Base-by-base conservation (phyloP, 371 early-diverging fungal species). In the Rhizopus arrhizus region DNA sequence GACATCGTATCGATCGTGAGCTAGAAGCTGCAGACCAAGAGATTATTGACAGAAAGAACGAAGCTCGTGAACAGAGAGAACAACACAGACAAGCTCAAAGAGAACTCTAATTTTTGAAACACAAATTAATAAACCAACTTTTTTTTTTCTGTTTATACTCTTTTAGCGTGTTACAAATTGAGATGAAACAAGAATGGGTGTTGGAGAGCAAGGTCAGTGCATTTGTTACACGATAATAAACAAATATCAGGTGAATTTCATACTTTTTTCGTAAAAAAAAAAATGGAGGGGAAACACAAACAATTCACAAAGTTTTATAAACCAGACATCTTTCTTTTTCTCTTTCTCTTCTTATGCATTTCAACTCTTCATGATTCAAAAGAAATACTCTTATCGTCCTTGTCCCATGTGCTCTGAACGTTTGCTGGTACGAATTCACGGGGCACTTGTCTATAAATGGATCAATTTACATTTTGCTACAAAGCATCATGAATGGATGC, bases 351-450 rank as follows among this genome's bases (percentile, higher is more conserved):
- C 2, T 22, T 22, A 22, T 22, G 22, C 22, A 22, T 22, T 22
- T 22, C 22, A 22, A 22, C 22, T n/a, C 54, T 11, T 48, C 38
- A 38, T 16, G 8, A 22, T 15, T 5, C 53, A 64, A 16, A 64
- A 55, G 31, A 71, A 73, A 57, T 79, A 74, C 42, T 66, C 72
- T 38, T 79, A 75, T 53, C 72, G 65, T 50, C 66, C 76, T 28
- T 79, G 79, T 55, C 79, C 79, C 35, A 79, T 79, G 56, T 79
- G 80, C 55, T 74, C 77, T 53, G 74, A 79, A 53, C 73, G 74
- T 46, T 56, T 79, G 13, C 61, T 79, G 34, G 80, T 79, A 35
- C 67, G 77, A 55, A 79, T 79, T 57, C 73, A 79, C 45, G 80
- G 77, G 13, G 70, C 69, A 32, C 69, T 76, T 62, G 77, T 79